Conservation (phyloP, 1,284 basidiomycete genomes). For the Apiotrichum mycotoxinovorans region DNA sequence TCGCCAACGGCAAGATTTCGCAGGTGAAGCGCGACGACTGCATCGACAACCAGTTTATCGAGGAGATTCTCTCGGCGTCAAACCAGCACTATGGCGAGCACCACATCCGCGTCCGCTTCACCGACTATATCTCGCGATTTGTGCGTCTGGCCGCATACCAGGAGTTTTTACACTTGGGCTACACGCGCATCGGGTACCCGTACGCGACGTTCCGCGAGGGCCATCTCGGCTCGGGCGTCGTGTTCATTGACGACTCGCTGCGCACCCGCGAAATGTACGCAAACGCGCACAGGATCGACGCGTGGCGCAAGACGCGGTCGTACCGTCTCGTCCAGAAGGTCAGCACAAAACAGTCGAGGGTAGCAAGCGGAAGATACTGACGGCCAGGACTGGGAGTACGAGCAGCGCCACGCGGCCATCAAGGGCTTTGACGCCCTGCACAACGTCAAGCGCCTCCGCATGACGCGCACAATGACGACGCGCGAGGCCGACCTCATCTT, state of each 20-base stretch:
- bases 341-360: conserved; percentile 17
- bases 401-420: conserved; percentile 55
- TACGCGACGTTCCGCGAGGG: conserved; percentile 43
- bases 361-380: conserved; percentile 4
- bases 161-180: conserved; percentile 67
- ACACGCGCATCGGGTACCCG: conserved; percentile 63
- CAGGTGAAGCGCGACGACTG: conserved; percentile 58
- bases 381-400: conserved; percentile 58
- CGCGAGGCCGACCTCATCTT: conserved; percentile 72
- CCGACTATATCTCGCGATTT: conserved; percentile 71
- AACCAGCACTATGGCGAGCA: conserved; percentile 72
- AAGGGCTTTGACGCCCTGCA: conserved; percentile 67
- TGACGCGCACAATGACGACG: conserved; percentile 60
- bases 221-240: conserved; percentile 63
- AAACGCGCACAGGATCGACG: conserved; percentile 73
- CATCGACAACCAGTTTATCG: conserved; percentile 80
- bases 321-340: conserved; percentile 64
- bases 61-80: conserved; percentile 76
- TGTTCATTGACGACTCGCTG: conserved; percentile 62
- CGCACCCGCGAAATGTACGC: conserved; percentile 61
- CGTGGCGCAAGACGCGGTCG: conserved; percentile 66
- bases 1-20: conserved; percentile 18
- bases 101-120: conserved; percentile 70
- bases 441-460: conserved; percentile 66
- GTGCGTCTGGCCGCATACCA: conserved; percentile 70